Evolutionary conservation across 2,329 filamentous ascomycete species (phyloP).

Genomic region (Emmonsia crescens): DNA sequence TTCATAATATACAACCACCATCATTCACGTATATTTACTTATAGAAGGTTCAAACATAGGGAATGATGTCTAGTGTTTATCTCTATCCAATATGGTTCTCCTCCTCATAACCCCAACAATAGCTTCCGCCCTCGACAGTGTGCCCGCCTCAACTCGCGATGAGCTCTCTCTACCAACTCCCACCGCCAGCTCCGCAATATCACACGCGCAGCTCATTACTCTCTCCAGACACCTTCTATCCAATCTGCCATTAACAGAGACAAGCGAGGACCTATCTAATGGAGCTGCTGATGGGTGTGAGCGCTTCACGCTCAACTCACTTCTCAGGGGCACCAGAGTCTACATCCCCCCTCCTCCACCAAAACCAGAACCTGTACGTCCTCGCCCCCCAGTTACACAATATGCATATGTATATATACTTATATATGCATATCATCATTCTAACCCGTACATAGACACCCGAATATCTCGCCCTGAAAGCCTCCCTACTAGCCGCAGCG

Average conservation of each 20-base stretch:
- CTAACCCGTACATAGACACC: slow-evolving; percentile 47
- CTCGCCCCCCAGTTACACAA: neutral
- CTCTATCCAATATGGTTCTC: slow-evolving; percentile 29
- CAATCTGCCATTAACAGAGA: neutral
- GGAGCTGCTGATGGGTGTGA: neutral
- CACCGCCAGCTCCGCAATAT: slow-evolving; percentile 26
- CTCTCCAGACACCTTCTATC: slow-evolving; percentile 23
- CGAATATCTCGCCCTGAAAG: slow-evolving; percentile 83
- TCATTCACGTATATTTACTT: neutral
- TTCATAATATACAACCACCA: neutral
- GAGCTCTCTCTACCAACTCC: slow-evolving; percentile 27
- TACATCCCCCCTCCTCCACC: slow-evolving; percentile 71
- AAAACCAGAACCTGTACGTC: slow-evolving; percentile 60
- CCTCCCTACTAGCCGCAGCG: slow-evolving; percentile 67
- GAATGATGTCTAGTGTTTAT: neutral
- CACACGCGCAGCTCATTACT: slow-evolving; percentile 32
- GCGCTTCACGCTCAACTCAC: slow-evolving; percentile 19
- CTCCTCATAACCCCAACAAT: slow-evolving; percentile 32
- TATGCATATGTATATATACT: neutral
- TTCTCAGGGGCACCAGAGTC: slow-evolving; percentile 61
- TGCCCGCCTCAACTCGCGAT: slow-evolving; percentile 23
- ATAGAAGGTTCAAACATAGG: neutral
- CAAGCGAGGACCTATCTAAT: neutral
- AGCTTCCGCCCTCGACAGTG: slow-evolving; percentile 26
- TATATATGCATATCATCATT: neutral